Evolutionary conservation across 768 basidiomycete species (phyloP).

Genomic region (Paxillus rubicundulus): DNA sequence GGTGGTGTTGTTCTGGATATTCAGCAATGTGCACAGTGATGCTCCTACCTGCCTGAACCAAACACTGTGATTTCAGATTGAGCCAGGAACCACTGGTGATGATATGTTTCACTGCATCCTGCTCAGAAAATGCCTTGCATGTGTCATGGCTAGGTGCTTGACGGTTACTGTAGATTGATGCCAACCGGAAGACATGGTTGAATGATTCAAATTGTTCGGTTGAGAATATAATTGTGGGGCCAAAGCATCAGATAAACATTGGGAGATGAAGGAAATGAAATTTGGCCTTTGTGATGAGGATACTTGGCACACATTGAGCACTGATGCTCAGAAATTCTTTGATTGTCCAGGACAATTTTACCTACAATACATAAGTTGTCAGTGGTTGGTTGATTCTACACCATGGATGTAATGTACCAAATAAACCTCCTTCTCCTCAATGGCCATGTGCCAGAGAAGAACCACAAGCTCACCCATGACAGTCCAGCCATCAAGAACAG

Average conservation of each 20-base stretch:
- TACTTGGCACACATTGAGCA: constrained; percentile 19
- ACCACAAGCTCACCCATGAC: constrained; percentile 35
- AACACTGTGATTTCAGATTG: background rate
- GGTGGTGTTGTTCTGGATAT: constrained; percentile 2
- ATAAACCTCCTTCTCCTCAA: constrained; percentile 35
- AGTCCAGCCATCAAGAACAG: constrained; percentile 28
- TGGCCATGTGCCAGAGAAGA: constrained; percentile 41
- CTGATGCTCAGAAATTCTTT: constrained; percentile 17
- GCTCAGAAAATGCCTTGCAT: constrained; percentile 3
- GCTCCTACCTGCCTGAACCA: background rate
- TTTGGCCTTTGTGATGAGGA: constrained; percentile 24
- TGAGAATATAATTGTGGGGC: constrained; percentile 25
- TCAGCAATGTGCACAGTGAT: background rate
- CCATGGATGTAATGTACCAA: constrained; percentile 15
- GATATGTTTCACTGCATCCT: constrained; percentile 10
- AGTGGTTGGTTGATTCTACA: background rate
- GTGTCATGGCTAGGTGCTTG: constrained; percentile 27
- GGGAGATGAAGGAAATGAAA: constrained; percentile 30
- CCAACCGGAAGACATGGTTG: constrained; percentile 20
- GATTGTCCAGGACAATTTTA: constrained; percentile 15
- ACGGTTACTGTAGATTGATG: constrained; percentile 25
- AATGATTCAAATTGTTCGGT: constrained; percentile 28
- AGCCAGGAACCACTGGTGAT: constrained; percentile 9
- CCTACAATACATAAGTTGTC: background rate
- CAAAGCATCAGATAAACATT: constrained; percentile 22